Evolutionary conservation across 2,329 filamentous ascomycete species (phyloP), one percentile per base, ranked within the genome.

Genomic region (Claviceps pazoutovae): DNA sequence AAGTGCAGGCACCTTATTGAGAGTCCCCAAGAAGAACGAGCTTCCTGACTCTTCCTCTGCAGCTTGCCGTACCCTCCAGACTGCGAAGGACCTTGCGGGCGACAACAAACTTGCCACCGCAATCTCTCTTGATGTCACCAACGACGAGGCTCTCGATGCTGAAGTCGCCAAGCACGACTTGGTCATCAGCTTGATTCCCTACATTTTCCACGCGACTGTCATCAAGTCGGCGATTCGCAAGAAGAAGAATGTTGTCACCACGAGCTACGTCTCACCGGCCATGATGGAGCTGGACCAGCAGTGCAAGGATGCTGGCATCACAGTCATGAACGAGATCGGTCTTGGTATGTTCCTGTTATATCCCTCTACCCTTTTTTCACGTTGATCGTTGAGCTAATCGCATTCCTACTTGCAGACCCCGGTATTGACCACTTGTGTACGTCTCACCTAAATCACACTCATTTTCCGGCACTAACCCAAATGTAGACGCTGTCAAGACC

Each of bases 161-260:
- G 88, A 82, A 64, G 79, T 95, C 54, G 82, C 76, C 64, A 82
- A 94, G 75, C 77, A 86, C 66, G 86, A 93, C 66, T 71, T 95
- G 11, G 82, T 85, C 66, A 85, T 90, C 67, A 80, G 74, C 64
- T 68, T 97, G 69, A 95, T 97, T 61, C 91, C 91, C 49, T 97
- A 96, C 74, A 94, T 82, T 55, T 88, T 82, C 78, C 89, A 95
- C 69, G 86, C 84, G 46, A 75, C 78, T 52, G 89, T 96, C 62
- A 94, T 96, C 80, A 91, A 95, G 78, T 83, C 85, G 38, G 91
- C 89, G 57, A 96, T 97, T 71, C 80, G 84, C 63, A 79, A 84
- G 63, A 96, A 95, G 86, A 95, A 91, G 79, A 74, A 97, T 74
- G 89, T 97, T 55, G 90, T 97, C 64, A 96, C 91, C 54, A 96